phyloP scores from a whole-genome alignment of 768 basidiomycete genomes.

The Tulasnella sp. region DNA sequence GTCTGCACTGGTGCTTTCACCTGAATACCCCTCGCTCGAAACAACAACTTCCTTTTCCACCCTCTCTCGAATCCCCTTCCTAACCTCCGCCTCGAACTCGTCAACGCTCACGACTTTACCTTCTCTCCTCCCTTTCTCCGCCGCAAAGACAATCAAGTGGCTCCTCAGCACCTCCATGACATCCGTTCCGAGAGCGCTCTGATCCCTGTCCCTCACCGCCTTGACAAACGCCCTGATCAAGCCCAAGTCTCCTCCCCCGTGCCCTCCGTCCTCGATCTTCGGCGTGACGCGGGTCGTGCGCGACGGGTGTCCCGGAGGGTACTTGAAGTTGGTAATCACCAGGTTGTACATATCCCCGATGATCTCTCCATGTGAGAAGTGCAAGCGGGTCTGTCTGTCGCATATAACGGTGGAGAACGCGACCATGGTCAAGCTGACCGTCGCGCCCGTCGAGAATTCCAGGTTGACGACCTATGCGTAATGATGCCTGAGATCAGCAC shows the following conservation, averaged over 20 bases:
- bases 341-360: constrained; percentile 74
- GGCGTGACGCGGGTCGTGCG: constrained; percentile 37
- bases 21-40: not conserved
- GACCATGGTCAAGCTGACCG: constrained; percentile 82
- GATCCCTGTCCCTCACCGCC: constrained; percentile 55
- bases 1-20: no score
- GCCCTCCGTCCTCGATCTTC: constrained; percentile 43
- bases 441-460: constrained; percentile 70
- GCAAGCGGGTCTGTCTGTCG: constrained; percentile 70
- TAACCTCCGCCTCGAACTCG: constrained; percentile 41
- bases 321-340: constrained; percentile 61
- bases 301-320: not conserved
- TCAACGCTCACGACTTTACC: constrained; percentile 58
- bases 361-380: constrained; percentile 80
- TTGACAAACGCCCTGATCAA: constrained; percentile 65
- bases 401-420: constrained; percentile 71
- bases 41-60: not conserved
- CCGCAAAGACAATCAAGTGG: constrained; percentile 80
- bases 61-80: not conserved
- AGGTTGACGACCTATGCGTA: constrained; percentile 76
- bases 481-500: not conserved
- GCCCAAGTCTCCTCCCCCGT: constrained; percentile 76
- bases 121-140: constrained; percentile 61
- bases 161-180: constrained; percentile 59
- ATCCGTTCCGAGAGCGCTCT: constrained; percentile 50